These are phyloP conservation scores for Immersiporthe knoxdaviesiana DNA, from an alignment of 2,329 filamentous ascomycete genomes.

Conservation along the genomic window DNA sequence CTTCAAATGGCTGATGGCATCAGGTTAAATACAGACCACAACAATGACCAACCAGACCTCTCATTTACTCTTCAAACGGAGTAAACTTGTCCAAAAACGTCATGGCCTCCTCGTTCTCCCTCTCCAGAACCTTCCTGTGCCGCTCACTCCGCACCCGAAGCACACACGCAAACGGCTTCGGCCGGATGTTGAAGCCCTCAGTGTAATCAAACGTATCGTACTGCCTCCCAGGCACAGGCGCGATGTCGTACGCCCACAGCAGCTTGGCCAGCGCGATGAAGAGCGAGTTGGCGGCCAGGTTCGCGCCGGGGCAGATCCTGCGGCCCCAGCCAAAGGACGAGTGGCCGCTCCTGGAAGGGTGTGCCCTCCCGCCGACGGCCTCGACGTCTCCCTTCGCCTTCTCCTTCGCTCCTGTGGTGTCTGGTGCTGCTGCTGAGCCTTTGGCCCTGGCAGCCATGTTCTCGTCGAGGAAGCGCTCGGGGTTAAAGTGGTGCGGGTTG, in stretches of 20 bases:
- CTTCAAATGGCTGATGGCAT: too few species aligned
- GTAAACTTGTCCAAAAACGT: conserved; percentile 31
- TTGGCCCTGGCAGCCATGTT: conserved; percentile 26
- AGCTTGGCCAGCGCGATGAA: conserved; percentile 41
- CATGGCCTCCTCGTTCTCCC: conserved; percentile 27
- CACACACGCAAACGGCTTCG: conserved; percentile 31
- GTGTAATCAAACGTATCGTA: conserved; percentile 34
- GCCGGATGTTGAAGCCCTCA: conserved; percentile 34
- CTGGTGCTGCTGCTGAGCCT: too few species aligned
- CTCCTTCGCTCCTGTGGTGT: background rate
- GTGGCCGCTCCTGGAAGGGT: conserved; percentile 39
- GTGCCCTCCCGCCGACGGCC: conserved; percentile 22
- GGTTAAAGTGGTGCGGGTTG: conserved; percentile 33
- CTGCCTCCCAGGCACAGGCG: conserved; percentile 22
- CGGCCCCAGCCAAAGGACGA: conserved; percentile 52
- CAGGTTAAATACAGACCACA: background rate
- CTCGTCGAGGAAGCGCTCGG: conserved; percentile 30
- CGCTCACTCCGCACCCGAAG: conserved; percentile 30
- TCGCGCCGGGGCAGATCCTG: conserved; percentile 39
- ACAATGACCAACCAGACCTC: background rate
- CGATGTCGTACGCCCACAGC: conserved; percentile 50
- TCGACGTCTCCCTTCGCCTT: conserved; percentile 17
- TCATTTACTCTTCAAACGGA: conserved; percentile 30
- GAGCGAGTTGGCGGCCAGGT: conserved; percentile 32
- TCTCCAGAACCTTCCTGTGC: conserved; percentile 29